A percentile compares a stretch with the other conserved stretches of the same genome.
Evolutionary conservation across 352 stramenopile genomes (phyloP).

Genomic region (Phytophthora sojae): DNA sequence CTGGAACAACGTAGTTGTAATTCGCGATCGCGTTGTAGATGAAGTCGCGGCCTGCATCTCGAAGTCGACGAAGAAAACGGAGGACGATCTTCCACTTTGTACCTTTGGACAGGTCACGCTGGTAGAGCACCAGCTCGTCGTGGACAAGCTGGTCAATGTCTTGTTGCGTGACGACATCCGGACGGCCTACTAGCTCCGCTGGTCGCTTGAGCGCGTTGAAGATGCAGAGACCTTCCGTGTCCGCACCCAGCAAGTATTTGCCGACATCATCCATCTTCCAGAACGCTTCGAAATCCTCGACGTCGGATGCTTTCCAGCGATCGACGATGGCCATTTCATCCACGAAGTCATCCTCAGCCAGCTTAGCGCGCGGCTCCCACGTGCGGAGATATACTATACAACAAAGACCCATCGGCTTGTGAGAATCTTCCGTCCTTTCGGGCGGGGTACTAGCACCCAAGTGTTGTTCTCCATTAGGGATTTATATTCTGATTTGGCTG

Average conservation of each 20-base stretch:
- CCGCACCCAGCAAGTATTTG: background rate
- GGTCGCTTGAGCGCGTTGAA: conserved; percentile 9
- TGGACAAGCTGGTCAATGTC: conserved; percentile 14
- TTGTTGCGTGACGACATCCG: conserved; percentile 2
- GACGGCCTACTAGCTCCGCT: conserved; percentile 1
- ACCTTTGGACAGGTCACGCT: conserved; percentile 5
- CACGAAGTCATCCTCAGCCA: conserved; percentile 1
- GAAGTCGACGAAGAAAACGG: background rate
- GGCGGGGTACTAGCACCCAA: background rate
- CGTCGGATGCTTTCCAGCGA: background rate
- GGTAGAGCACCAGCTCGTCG: background rate
- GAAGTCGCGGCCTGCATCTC: conserved; percentile 14
- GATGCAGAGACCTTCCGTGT: conserved; percentile 1
- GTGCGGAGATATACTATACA: conserved; percentile 4
- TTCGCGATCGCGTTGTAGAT: conserved; percentile 11
- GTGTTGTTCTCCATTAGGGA: background rate
- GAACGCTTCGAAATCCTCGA: background rate
- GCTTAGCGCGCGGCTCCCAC: background rate
- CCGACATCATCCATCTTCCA: background rate
- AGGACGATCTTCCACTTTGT: conserved; percentile 9
- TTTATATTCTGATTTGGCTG: background rate
- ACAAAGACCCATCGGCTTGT: conserved; percentile 7
- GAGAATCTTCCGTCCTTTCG: background rate
- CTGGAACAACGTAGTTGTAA: conserved; percentile 5
- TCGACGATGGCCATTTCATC: conserved; percentile 6